These are phyloP conservation scores for Pseudopithomyces maydicus DNA, from an alignment of 2,329 filamentous ascomycete genomes.

Conservation along the genomic window DNA sequence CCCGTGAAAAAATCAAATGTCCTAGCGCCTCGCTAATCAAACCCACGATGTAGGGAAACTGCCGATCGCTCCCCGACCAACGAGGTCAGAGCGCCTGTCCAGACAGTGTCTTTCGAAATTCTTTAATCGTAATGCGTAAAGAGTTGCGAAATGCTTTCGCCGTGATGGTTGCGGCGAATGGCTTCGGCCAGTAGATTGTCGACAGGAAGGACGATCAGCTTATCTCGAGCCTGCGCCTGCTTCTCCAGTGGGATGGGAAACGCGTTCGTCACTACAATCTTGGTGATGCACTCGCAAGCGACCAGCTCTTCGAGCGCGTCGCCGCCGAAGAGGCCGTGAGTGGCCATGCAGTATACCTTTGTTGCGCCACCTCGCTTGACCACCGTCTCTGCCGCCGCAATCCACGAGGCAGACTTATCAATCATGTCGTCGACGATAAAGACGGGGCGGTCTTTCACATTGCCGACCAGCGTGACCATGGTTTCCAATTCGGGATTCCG, in stretches of 20 bases:
- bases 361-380: slow-evolving; percentile 90
- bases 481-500: slow-evolving; percentile 82
- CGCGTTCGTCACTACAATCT: slow-evolving; percentile 94
- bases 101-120: slow-evolving; percentile 2
- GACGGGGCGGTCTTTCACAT: slow-evolving; percentile 85
- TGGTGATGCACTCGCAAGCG: slow-evolving; percentile 89
- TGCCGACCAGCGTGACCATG: slow-evolving; percentile 96
- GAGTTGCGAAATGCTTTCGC: slow-evolving; percentile 72
- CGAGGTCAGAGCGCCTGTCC: background rate
- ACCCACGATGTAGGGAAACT: background rate
- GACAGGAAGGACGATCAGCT: slow-evolving; percentile 87
- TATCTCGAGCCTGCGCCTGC: slow-evolving; percentile 68
- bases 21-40: slow-evolving; percentile 21
- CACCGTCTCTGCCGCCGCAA: slow-evolving; percentile 94
- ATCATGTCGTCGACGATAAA: slow-evolving; percentile 99
- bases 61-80: background rate
- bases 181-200: slow-evolving; percentile 88
- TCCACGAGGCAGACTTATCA: slow-evolving; percentile 95
- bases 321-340: slow-evolving; percentile 90
- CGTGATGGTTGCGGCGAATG: slow-evolving; percentile 94
- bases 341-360: slow-evolving; percentile 96
- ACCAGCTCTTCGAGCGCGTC: slow-evolving; percentile 90
- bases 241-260: slow-evolving; percentile 86
- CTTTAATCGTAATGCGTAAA: slow-evolving; percentile 51
- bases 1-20: background rate